A percentile compares a stretch with the other conserved stretches of the same genome.
phyloP scores from a whole-genome alignment of 331 rosid genomes.

The Saraca asoca region DNA sequence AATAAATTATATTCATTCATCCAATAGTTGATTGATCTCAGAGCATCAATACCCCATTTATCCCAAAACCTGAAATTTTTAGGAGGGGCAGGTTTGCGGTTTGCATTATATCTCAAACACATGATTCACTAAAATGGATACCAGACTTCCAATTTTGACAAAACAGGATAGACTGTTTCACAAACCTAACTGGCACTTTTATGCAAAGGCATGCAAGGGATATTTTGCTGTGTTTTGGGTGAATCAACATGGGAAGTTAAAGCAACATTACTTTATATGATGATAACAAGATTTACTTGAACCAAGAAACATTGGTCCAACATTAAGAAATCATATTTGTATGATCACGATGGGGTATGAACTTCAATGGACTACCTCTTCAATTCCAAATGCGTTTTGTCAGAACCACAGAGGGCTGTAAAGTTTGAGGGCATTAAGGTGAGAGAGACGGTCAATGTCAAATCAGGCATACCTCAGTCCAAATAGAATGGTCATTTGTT shows the following conservation, averaged over 20 bases:
- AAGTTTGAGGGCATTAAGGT: too few relatives aligned
- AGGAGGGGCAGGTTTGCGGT: too few relatives aligned
- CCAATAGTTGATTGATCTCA: too few relatives aligned
- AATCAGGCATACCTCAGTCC: conserved; percentile 76
- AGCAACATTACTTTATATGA: neutral
- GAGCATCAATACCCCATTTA: too few relatives aligned
- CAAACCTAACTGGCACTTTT: too few relatives aligned
- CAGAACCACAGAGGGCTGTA: neutral
- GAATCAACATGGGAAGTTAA: conserved; percentile 11
- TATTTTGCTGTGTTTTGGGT: neutral
- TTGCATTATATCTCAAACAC: too few relatives aligned
- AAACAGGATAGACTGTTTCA: neutral
- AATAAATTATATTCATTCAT: too few relatives aligned
- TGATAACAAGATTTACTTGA: too few relatives aligned
- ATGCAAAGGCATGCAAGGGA: too few relatives aligned
- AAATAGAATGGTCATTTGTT: conserved; percentile 73
- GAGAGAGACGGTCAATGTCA: conserved; percentile 4
- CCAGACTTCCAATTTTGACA: conserved; percentile 9
- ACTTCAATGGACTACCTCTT: conserved; percentile 1
- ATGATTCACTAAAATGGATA: conserved; percentile 10
- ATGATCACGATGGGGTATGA: neutral
- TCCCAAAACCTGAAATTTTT: too few relatives aligned
- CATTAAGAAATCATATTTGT: conserved; percentile 7
- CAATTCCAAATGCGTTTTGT: conserved; percentile 6
- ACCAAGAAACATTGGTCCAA: neutral